These are phyloP conservation scores for Deuterostichococcus epilithicus DNA, from an alignment of 139 green algal species.

Conservation along the genomic window DNA sequence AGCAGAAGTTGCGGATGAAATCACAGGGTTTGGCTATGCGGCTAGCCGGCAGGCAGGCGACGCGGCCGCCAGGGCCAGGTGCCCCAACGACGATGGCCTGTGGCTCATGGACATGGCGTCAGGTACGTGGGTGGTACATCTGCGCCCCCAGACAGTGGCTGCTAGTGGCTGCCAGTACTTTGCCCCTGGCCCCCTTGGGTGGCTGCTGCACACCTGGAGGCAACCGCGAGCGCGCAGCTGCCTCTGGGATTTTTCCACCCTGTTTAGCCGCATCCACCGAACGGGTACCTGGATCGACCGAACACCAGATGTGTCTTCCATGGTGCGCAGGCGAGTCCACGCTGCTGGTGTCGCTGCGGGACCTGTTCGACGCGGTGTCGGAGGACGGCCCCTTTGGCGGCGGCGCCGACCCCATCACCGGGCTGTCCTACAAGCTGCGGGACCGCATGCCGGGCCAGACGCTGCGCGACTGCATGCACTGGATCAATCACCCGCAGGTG, in stretches of 20 bases:
- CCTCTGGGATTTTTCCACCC: too few species aligned
- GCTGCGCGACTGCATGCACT: background rate
- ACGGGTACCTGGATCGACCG: too few species aligned
- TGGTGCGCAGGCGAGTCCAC: background rate
- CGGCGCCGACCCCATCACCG: slow-evolving; percentile 2
- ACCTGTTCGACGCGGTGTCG: background rate
- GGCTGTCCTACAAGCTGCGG: slow-evolving; percentile 9
- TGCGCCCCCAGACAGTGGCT: too few species aligned
- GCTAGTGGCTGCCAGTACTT: too few species aligned
- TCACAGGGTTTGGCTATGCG: background rate
- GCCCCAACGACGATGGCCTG: slow-evolving; percentile 10
- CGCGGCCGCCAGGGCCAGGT: background rate
- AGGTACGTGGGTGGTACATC: too few species aligned
- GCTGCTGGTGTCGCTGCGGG: slow-evolving; percentile 12
- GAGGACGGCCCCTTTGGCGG: background rate
- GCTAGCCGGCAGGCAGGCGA: background rate
- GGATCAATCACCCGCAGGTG: background rate
- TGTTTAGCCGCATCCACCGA: too few species aligned
- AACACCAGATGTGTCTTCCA: too few species aligned
- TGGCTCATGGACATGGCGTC: slow-evolving; percentile 15
- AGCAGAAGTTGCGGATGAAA: too few species aligned
- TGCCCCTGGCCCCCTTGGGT: too few species aligned
- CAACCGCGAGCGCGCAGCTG: too few species aligned
- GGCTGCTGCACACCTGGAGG: too few species aligned
- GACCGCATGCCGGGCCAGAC: background rate